Evolutionary conservation across 371 early-diverging fungal species (phyloP), one percentile per base, ranked within the genome.

Genomic region (Cladochytrium tenue): DNA sequence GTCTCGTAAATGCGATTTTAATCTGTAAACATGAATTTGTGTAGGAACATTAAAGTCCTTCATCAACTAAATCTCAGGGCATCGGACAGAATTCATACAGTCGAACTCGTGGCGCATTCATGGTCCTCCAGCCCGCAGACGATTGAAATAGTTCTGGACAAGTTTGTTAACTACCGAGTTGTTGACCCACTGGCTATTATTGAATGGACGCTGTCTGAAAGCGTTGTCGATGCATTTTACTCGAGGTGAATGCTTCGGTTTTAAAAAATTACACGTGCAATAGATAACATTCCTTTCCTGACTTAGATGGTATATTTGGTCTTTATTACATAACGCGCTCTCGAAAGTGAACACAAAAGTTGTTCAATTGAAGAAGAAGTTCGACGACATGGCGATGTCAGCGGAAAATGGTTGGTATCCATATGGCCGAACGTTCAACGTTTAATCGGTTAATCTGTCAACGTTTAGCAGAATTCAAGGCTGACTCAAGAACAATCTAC

Each of bases 131-230:
- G 93, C 69, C 87, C 91, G 43, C 76, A 75, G 51, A 92, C 93
- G 73, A 69, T 93, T 71, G 92, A 91, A 17, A 93, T 97, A 64
- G 75, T 92, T 32, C 72, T 95, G 67, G 95, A 94, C 74, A 94
- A 95, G 77, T 81, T 95, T 64, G 76, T 94, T 61, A 95, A 93
- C 73, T 97, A 97, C 80, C 88, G 94, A 52, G 87, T 97, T 2
- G 84, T 96, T 60, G 93, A 93, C 63, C 92, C 94, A 26, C 75
- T 79, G 27, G 85, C 88, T 20, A 88, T 96, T 32, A 81, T 95
- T 28, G 76, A 82, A 26, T 91, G 93, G 92, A 77, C 90, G 15
- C 89, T 95, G 30, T 43, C 36, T 43, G 27, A 34, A n/a, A 20
- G 32, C 15, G 31, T 65, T 7, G 36, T 65, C 43, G 58, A 58